A percentile compares a stretch with the other conserved stretches of the same genome.
phyloP scores from a whole-genome alignment of 2,329 filamentous ascomycete species.

The Verticillium albo-atrum region DNA sequence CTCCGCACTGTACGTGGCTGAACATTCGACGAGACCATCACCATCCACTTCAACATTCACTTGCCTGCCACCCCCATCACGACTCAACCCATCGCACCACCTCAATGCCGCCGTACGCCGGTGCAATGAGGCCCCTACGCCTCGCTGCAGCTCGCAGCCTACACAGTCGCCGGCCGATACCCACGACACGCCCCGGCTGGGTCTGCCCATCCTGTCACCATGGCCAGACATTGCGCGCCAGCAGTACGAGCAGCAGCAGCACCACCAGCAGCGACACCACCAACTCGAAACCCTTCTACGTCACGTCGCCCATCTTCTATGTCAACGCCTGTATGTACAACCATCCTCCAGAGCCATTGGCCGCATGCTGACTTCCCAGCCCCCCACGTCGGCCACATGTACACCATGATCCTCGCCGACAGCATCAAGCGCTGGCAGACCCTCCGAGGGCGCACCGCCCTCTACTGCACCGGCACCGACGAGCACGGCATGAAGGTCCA shows the following conservation, averaged over 20 bases:
- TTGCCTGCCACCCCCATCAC: neutral
- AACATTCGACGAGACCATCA: too few relatives aligned
- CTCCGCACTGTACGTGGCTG: too few relatives aligned
- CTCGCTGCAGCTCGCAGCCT: neutral
- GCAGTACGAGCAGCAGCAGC: conserved; percentile 6
- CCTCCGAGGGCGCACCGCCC: conserved; percentile 65
- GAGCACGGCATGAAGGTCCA: conserved; percentile 99
- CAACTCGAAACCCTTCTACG: conserved; percentile 75
- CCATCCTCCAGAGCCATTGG: neutral
- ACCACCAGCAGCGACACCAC: neutral
- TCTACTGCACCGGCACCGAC: conserved; percentile 87
- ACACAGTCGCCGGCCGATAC: neutral
- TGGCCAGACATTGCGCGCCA: conserved; percentile 21
- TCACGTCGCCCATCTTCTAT: conserved; percentile 97
- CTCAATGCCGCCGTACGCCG: neutral
- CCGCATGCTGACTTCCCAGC: conserved; percentile 47
- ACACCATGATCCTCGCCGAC: conserved; percentile 87
- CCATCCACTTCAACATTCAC: too few relatives aligned
- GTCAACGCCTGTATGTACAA: conserved; percentile 76
- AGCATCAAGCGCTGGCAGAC: conserved; percentile 88
- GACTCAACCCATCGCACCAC: neutral
- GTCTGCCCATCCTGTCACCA: conserved; percentile 21
- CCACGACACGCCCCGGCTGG: conserved; percentile 16
- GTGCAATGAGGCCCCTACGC: conserved; percentile 6
- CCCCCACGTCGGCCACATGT: conserved; percentile 92